A percentile compares a stretch with the other conserved stretches of the same genome.
phyloP scores from a whole-genome alignment of 306 rosid genomes.

The Prosopis cineraria region DNA sequence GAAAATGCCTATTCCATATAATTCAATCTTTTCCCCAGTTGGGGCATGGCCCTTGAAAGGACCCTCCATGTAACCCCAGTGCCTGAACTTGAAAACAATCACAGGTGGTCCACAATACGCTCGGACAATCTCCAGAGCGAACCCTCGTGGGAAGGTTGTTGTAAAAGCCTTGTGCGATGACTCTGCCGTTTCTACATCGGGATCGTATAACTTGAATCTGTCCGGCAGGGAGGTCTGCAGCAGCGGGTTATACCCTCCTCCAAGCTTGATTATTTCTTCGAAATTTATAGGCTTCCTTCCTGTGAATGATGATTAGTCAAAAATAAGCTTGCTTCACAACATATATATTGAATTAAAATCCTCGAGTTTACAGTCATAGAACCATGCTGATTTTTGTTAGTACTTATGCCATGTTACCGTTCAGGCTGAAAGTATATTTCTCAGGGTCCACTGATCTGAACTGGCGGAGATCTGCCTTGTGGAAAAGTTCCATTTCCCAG shows the following conservation, averaged over 20 bases:
- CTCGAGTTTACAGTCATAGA: neutral
- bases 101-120: conserved; percentile 63
- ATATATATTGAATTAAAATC: neutral
- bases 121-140: conserved; percentile 59
- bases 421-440: conserved; percentile 52
- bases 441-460: conserved; percentile 51
- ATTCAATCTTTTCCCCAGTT: conserved; percentile 50
- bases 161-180: conserved; percentile 38
- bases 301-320: neutral
- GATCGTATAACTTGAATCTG: conserved; percentile 49
- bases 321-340: neutral
- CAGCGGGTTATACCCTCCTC: conserved; percentile 63
- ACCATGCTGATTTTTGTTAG: neutral
- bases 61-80: conserved; percentile 82
- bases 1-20: conserved; percentile 58
- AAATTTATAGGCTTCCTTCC: conserved; percentile 48
- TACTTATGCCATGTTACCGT: conserved; percentile 42
- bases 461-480: conserved; percentile 42
- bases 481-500: conserved; percentile 62
- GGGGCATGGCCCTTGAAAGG: conserved; percentile 42
- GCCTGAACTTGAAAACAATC: conserved; percentile 68
- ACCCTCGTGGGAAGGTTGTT: conserved; percentile 67
- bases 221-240: conserved; percentile 61
- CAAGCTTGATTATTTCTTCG: conserved; percentile 54
- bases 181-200: conserved; percentile 47